Evolutionary conservation across 1,284 basidiomycete genomes (phyloP).

Genomic region (Cystobasidium sp.): DNA sequence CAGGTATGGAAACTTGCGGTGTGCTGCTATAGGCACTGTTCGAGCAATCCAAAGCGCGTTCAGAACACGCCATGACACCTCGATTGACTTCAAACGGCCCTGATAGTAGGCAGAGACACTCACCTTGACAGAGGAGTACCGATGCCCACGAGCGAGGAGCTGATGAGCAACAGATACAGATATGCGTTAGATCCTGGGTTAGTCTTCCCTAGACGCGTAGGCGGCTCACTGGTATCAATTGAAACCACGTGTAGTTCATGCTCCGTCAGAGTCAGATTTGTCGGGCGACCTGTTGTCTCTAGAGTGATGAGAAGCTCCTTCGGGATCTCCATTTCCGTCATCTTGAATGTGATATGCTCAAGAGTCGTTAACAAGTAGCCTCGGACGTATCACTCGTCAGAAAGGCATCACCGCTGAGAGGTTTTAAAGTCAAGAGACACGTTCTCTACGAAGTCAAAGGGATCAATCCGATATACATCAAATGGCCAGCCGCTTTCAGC

Average conservation of each 20-base stretch:
- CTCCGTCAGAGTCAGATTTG: slow-evolving; percentile 36
- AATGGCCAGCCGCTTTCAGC: too few relatives aligned
- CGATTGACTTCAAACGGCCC: slow-evolving; percentile 9
- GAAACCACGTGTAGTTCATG: slow-evolving; percentile 42
- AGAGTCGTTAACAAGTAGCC: too few relatives aligned
- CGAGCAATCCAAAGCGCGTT: background rate
- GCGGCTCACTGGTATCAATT: slow-evolving; percentile 33
- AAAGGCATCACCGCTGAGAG: too few relatives aligned
- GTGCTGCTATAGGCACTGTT: slow-evolving; percentile 36
- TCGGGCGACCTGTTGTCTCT: slow-evolving; percentile 33
- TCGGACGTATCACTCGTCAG: too few relatives aligned
- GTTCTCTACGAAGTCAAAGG: too few relatives aligned
- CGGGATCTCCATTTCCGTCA: background rate
- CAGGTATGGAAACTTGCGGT: slow-evolving; percentile 34
- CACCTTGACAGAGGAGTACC: slow-evolving; percentile 40
- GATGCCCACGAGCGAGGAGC: slow-evolving; percentile 34
- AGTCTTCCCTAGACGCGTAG: background rate
- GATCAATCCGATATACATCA: too few relatives aligned
- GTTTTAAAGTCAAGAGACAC: too few relatives aligned
- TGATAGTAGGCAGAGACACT: background rate
- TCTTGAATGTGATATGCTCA: background rate
- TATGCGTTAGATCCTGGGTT: background rate
- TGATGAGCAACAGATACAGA: background rate
- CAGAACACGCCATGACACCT: background rate
- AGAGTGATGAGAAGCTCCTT: slow-evolving; percentile 42